Percentiles rank a stretch among this genome's conserved stretches.
phyloP scores from a whole-genome alignment of 345 rosid genomes.

The Durio zibethinus region DNA sequence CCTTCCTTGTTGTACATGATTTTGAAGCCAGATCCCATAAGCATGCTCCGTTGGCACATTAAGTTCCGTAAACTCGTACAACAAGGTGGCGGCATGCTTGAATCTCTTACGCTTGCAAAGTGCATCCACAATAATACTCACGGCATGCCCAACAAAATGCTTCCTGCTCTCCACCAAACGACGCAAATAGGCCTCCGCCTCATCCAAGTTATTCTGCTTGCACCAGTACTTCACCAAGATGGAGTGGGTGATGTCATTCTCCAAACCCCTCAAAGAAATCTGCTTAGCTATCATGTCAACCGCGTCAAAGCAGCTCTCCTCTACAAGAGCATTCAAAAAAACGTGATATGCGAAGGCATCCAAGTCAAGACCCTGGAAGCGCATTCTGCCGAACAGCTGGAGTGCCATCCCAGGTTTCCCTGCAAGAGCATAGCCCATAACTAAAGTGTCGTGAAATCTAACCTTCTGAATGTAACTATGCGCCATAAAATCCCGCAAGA shows the following conservation, averaged over 20 bases:
- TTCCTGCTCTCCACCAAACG: constrained; percentile 25
- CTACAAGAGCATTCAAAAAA: constrained; percentile 70
- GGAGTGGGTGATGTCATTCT: constrained; percentile 39
- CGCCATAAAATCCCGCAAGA: constrained; percentile 31
- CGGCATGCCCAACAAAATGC: constrained; percentile 24
- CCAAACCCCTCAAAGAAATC: constrained; percentile 52
- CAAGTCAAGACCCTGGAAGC: constrained; percentile 74
- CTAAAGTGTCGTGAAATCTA: constrained; percentile 53
- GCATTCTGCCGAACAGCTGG: constrained; percentile 67
- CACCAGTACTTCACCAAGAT: constrained; percentile 63
- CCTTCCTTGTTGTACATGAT: constrained; percentile 46
- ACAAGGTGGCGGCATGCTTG: constrained; percentile 47
- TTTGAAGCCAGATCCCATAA: constrained; percentile 56
- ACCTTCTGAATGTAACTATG: constrained; percentile 15
- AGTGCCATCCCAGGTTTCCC: constrained; percentile 71
- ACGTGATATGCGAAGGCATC: constrained; percentile 57
- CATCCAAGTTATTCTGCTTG: constrained; percentile 47
- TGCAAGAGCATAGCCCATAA: constrained; percentile 69
- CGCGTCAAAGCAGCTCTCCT: constrained; percentile 48
- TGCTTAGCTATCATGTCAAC: constrained; percentile 47
- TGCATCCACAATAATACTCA: constrained; percentile 45
- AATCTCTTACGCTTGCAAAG: constrained; percentile 44
- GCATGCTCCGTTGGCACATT: constrained; percentile 44
- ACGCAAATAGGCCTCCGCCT: constrained; percentile 56
- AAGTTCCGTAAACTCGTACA: constrained; percentile 47